A percentile compares a stretch with the other conserved stretches of the same genome.
These are phyloP conservation scores for Penicillium brasilianum DNA, from an alignment of 2,329 filamentous ascomycete genomes.

Conservation along the genomic window DNA sequence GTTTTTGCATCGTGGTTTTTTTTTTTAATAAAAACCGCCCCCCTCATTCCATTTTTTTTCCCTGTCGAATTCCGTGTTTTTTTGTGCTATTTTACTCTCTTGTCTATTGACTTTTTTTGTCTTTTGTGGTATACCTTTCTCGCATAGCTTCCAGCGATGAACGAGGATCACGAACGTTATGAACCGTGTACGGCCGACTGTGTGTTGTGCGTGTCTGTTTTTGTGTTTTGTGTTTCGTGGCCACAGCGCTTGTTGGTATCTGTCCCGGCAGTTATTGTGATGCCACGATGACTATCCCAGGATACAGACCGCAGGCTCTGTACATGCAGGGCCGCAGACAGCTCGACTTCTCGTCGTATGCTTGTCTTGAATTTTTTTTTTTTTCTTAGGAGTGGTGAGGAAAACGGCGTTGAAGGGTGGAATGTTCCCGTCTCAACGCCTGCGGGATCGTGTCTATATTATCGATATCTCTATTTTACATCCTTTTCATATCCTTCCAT, in stretches of 20 bases:
- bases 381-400: slow-evolving; percentile 23
- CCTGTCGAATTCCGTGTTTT: slow-evolving; percentile 18
- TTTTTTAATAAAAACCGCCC: slow-evolving; percentile 28
- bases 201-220: slow-evolving; percentile 27
- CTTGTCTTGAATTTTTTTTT: slow-evolving; percentile 19
- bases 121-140: slow-evolving; percentile 45
- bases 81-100: slow-evolving; percentile 5
- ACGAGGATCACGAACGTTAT: slow-evolving; percentile 49
- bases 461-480: slow-evolving; percentile 6
- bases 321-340: slow-evolving; percentile 17
- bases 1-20: slow-evolving; percentile 21
- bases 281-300: background rate
- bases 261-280: background rate
- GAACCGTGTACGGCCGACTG: slow-evolving; percentile 45
- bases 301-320: background rate
- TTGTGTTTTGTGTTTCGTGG: slow-evolving; percentile 23
- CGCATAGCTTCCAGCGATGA: slow-evolving; percentile 47
- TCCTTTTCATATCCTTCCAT: background rate
- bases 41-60: slow-evolving; percentile 20
- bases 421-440: slow-evolving; percentile 13
- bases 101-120: slow-evolving; percentile 32
- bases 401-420: slow-evolving; percentile 23
- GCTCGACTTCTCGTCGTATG: background rate
- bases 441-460: slow-evolving; percentile 28
- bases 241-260: background rate